Evolutionary conservation across 371 early-diverging fungal genomes (phyloP), one percentile per base, ranked within the genome.

Genomic region (Rhizopus delemar): DNA sequence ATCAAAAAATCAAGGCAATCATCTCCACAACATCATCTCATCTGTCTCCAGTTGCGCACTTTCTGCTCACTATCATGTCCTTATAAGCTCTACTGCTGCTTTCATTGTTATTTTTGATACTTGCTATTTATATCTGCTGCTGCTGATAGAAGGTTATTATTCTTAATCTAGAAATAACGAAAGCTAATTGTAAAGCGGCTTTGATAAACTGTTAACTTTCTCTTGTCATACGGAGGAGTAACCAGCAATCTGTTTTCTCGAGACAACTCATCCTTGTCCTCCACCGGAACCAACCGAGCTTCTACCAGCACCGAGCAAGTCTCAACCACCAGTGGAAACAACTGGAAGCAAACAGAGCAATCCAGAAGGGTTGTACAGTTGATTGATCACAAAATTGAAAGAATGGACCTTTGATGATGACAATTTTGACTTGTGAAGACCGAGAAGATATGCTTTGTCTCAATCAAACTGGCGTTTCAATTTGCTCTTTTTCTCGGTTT

Each of bases 21-120:
- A 33, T 53, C 34, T 43, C 50, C 29, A 33, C 51, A 4, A 34
- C 9, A 12, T 22, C 39, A 29, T 55, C 41, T 38, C 49, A 29
- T 8, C 11, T 29, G 38, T 22, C 61, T 22, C 41, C 55, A 51
- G 31, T 38, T 28, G 60, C 53, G 1, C 39, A 53, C 32, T 59
- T 53, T 46, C 41, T 61, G 4, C 51, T 61, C 11, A 55, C 51
- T 34, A 56, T 61, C 5, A 54, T 55, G 55, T 61, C 56, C 41
- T 55, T 55, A 56, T 55, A 51, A 60, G 54, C 43, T 4, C 32
- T 28, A 41, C 13, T 41, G 41, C 41, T 60, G 36, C 8, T 49
- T 60, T 22, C 22, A 22, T 22, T 22, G 2, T 22, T 22, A 22
- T 22, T 54, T 22, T 45, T 29, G 39, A 15, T 59, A 46, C 11